phyloP scores from a whole-genome alignment of 2,329 filamentous ascomycete species.

The Nannizziopsis arthrosporioides region DNA sequence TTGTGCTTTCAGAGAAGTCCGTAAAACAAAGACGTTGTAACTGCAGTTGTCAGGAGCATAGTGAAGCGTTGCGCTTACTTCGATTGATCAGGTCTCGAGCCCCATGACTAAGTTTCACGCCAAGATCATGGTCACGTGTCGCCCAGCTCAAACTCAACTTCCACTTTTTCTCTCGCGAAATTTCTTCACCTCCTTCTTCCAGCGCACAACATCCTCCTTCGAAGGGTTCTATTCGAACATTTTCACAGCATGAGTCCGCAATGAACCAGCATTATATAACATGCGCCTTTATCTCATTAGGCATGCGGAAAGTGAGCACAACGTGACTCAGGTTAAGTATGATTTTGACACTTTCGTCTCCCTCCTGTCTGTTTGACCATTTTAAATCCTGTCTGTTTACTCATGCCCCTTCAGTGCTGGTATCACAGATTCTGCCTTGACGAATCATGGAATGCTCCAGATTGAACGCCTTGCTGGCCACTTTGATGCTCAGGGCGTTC shows the following conservation, averaged over 20 bases:
- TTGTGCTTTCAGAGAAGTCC: too few species aligned
- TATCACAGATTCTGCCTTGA: conserved; percentile 64
- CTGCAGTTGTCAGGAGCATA: too few species aligned
- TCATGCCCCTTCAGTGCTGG: conserved; percentile 49
- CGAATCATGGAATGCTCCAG: conserved; percentile 69
- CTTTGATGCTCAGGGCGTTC: conserved; percentile 53
- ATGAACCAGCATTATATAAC: not conserved
- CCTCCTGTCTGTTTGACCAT: not conserved
- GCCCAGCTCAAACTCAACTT: too few species aligned
- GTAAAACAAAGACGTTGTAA: too few species aligned
- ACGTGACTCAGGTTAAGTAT: conserved; percentile 49
- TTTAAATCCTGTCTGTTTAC: not conserved
- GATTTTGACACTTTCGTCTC: conserved; percentile 1
- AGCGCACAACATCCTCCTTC: too few species aligned
- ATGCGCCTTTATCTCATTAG: conserved; percentile 66
- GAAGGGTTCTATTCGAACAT: too few species aligned
- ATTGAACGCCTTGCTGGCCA: conserved; percentile 57
- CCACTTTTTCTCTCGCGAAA: too few species aligned
- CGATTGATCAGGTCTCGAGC: too few species aligned
- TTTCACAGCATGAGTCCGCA: not conserved
- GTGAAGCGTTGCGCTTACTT: too few species aligned
- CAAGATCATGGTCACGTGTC: too few species aligned
- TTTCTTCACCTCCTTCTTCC: too few species aligned
- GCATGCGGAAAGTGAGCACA: conserved; percentile 83
- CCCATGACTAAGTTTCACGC: too few species aligned